Percentiles rank a stretch among this genome's conserved stretches.
phyloP scores from a whole-genome alignment of 169 alveolate species.

The Cytauxzoon felis region DNA sequence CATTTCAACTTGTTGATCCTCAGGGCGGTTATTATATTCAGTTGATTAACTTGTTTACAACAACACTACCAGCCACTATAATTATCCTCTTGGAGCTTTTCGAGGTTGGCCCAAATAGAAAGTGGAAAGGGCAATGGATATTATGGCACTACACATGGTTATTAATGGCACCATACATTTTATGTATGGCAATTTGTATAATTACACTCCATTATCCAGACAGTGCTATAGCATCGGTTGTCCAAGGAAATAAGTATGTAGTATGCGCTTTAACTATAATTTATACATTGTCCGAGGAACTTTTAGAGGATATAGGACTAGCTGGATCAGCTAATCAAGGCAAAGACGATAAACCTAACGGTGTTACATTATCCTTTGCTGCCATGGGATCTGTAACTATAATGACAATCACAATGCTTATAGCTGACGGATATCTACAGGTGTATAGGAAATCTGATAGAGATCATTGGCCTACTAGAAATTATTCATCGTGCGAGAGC shows the following conservation, averaged over 20 bases:
- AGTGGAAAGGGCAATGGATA: too few relatives aligned
- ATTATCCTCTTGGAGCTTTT: too few relatives aligned
- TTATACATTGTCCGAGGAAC: not conserved
- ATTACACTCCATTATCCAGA: not conserved
- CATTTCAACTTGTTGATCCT: not conserved
- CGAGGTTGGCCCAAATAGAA: too few relatives aligned
- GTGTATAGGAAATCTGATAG: not conserved
- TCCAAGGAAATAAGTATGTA: not conserved
- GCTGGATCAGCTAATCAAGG: not conserved
- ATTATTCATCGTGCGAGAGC: too few relatives aligned
- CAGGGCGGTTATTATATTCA: constrained; percentile 2
- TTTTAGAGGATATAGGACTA: not conserved
- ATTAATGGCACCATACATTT: not conserved
- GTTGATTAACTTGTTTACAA: not conserved
- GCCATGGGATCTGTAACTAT: not conserved
- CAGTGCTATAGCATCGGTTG: not conserved
- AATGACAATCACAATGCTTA: too few relatives aligned
- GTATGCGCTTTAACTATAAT: not conserved
- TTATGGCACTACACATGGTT: too few relatives aligned
- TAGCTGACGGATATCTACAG: not conserved
- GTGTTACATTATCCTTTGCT: not conserved
- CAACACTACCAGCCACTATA: constrained; percentile 3
- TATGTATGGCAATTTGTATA: not conserved
- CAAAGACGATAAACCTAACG: not conserved
- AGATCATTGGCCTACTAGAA: not conserved